phyloP scores from a whole-genome alignment of 1,284 basidiomycete genomes.

The Mycena sp. region DNA sequence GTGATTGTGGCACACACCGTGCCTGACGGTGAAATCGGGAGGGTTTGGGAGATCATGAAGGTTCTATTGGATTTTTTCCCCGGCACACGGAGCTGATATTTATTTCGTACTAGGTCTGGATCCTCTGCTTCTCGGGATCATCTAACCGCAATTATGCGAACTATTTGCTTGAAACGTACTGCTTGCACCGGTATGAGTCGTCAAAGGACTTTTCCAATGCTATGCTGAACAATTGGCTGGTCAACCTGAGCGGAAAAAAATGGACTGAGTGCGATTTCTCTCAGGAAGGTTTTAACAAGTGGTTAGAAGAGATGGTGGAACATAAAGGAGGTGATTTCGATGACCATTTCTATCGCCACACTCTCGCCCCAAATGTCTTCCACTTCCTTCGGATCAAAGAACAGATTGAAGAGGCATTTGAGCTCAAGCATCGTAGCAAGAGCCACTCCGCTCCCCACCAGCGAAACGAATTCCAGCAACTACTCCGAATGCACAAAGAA shows the following conservation, averaged over 20 bases:
- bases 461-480: conserved; percentile 4
- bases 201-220: conserved; percentile 18
- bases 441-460: conserved; percentile 3
- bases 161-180: conserved; percentile 30
- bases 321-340: no score
- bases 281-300: conserved; percentile 12
- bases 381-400: no score
- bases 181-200: conserved; percentile 29
- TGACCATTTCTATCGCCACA: no score
- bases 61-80: no score
- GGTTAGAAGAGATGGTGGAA: conserved; percentile 9
- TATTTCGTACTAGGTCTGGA: conserved; percentile 26
- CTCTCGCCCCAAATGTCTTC: no score
- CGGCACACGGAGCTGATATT: no score
- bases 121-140: conserved; percentile 24
- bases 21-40: not conserved
- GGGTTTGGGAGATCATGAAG: not conserved
- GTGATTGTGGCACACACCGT: not conserved
- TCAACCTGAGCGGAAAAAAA: conserved; percentile 10
- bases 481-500: conserved; percentile 4
- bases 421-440: not conserved
- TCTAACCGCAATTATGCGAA: conserved; percentile 24
- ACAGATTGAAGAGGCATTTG: conserved; percentile 1
- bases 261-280: not conserved
- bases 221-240: conserved; percentile 30